Percentiles rank a stretch among this genome's conserved stretches.
These are phyloP conservation scores for Candida quercuum DNA, from an alignment of 805 yeast species.

Conservation along the genomic window DNA sequence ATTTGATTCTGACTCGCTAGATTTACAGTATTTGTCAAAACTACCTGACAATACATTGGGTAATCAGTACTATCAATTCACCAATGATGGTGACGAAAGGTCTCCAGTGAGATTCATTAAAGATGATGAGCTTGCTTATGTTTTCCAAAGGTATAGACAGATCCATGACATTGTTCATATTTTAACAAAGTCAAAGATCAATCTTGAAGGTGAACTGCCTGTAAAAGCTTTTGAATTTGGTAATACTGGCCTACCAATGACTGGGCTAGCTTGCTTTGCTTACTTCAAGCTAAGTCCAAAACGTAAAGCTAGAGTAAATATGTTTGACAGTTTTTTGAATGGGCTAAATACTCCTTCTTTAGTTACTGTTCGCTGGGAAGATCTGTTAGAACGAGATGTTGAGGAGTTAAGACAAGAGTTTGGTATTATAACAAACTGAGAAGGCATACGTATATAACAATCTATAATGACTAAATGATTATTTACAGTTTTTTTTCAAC, in stretches of 20 bases:
- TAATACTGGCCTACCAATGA: constrained; percentile 92
- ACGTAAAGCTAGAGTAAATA: constrained; percentile 48
- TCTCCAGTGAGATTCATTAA: constrained; percentile 83
- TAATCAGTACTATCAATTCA: constrained; percentile 73
- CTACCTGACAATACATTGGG: constrained; percentile 75
- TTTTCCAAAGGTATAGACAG: constrained; percentile 91
- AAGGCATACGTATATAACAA: not conserved
- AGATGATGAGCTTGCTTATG: constrained; percentile 85
- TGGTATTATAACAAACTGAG: constrained; percentile 39
- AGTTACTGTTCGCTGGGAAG: constrained; percentile 91
- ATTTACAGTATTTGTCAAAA: constrained; percentile 51
- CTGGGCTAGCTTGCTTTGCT: constrained; percentile 84
- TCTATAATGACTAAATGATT: too few species aligned
- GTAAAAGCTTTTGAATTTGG: constrained; percentile 89
- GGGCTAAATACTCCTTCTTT: constrained; percentile 72
- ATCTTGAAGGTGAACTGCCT: constrained; percentile 94
- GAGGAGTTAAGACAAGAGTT: constrained; percentile 65
- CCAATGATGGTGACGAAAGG: constrained; percentile 91
- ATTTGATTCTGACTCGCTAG: constrained; percentile 66
- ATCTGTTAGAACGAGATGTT: constrained; percentile 65
- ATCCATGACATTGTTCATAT: constrained; percentile 98
- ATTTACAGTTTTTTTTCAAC: too few species aligned
- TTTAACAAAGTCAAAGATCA: constrained; percentile 81
- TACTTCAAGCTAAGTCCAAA: constrained; percentile 66
- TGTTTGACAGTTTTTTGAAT: constrained; percentile 65